phyloP scores from a whole-genome alignment of 108 stramenopile species.

The Skeletonema tropicum region DNA sequence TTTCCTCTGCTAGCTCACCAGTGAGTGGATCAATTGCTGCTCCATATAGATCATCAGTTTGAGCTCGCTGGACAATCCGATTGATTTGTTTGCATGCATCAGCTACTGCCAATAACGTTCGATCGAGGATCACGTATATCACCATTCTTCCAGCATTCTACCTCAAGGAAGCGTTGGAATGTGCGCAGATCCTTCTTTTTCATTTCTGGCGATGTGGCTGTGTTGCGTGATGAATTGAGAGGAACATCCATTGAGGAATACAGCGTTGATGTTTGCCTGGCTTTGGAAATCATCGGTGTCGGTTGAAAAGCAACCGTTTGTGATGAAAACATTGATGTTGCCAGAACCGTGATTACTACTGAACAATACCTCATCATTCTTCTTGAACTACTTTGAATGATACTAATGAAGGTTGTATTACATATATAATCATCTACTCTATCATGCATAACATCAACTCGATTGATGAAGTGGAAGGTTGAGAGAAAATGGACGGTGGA shows the following conservation, averaged over 20 bases:
- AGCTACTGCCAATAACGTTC: constrained; percentile 73
- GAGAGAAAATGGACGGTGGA: no score
- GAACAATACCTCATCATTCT: neutral
- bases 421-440: no score
- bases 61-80: constrained; percentile 85
- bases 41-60: constrained; percentile 93
- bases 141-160: constrained; percentile 84
- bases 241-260: neutral
- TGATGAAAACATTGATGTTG: neutral
- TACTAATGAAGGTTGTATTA: no score
- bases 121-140: constrained; percentile 74
- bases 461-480: no score
- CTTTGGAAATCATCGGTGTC: neutral
- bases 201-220: constrained; percentile 22
- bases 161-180: constrained; percentile 83
- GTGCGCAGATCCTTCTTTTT: constrained; percentile 86
- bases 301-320: neutral
- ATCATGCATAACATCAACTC: no score
- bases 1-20: constrained; percentile 64
- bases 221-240: neutral
- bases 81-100: constrained; percentile 92
- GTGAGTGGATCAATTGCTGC: constrained; percentile 58
- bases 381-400: neutral
- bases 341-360: neutral
- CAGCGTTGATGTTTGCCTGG: neutral